A percentile compares a stretch with the other conserved stretches of the same genome.
These are phyloP conservation scores for Stramenopiles sp. DNA, from an alignment of 352 stramenopile species.

Conservation along the genomic window DNA sequence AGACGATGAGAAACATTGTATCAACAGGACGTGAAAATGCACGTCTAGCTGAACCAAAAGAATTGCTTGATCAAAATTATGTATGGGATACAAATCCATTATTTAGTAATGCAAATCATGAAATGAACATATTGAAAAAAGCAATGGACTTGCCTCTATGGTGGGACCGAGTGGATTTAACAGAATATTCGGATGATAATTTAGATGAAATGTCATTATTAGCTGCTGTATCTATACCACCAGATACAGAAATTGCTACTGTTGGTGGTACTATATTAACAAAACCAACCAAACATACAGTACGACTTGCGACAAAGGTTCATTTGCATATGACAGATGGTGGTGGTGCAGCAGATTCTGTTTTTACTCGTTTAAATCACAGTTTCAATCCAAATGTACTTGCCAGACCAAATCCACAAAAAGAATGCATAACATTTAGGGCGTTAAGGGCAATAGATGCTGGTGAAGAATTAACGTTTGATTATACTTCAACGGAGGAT, in stretches of 20 bases:
- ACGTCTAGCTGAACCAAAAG: not conserved
- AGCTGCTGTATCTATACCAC: not conserved
- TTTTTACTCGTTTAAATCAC: not conserved
- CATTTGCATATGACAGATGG: not conserved
- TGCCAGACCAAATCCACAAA: not conserved
- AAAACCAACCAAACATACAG: not conserved
- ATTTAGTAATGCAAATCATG: not conserved
- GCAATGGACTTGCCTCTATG: not conserved
- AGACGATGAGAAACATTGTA: not conserved
- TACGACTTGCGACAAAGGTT: not conserved
- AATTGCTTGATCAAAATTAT: not conserved
- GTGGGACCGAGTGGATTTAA: not conserved
- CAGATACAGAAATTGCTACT: not conserved
- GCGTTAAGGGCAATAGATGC: not conserved
- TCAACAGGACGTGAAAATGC: not conserved
- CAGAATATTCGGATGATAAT: not conserved
- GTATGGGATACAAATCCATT: not conserved
- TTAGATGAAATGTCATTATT: not conserved
- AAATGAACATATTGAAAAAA: slow-evolving; percentile 6
- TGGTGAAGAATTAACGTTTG: not conserved
- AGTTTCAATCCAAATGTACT: not conserved
- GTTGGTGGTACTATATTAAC: not conserved
- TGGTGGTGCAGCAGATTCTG: not conserved
- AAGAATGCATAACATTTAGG: not conserved
- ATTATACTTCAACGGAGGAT: not conserved